Evolutionary conservation across 2,329 filamentous ascomycete species (phyloP).

Genomic region (Colletotrichum melonis): DNA sequence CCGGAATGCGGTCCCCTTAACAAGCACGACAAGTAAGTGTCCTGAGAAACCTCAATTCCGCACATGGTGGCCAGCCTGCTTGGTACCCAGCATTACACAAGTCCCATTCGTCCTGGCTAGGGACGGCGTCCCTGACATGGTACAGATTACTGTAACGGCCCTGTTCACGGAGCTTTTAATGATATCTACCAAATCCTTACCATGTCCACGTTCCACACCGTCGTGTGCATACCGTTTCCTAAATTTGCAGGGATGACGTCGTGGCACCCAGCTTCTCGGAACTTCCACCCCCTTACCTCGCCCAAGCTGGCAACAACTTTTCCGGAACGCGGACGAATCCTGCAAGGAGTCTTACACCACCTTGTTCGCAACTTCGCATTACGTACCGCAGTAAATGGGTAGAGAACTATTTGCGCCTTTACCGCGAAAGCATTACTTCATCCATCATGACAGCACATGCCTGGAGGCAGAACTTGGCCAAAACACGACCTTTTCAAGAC

Average conservation of each 20-base stretch:
- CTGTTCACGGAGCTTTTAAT: background rate
- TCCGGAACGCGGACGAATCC: background rate
- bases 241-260: conserved; percentile 21
- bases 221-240: background rate
- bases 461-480: background rate
- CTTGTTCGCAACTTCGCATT: background rate
- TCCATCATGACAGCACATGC: background rate
- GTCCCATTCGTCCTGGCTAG: background rate
- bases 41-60: background rate
- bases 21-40: background rate
- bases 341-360: conserved; percentile 6
- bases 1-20: background rate
- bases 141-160: background rate
- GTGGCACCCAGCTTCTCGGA: conserved; percentile 27
- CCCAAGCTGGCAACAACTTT: background rate
- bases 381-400: too few relatives aligned
- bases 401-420: background rate
- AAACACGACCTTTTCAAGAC: background rate
- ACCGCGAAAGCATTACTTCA: background rate
- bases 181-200: background rate
- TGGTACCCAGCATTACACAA: background rate
- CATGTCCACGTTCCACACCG: background rate
- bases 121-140: background rate
- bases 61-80: background rate
- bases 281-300: conserved; percentile 1